Conservation (phyloP, 192 early-diverging fungal species). For the Gonapodya sp. region DNA sequence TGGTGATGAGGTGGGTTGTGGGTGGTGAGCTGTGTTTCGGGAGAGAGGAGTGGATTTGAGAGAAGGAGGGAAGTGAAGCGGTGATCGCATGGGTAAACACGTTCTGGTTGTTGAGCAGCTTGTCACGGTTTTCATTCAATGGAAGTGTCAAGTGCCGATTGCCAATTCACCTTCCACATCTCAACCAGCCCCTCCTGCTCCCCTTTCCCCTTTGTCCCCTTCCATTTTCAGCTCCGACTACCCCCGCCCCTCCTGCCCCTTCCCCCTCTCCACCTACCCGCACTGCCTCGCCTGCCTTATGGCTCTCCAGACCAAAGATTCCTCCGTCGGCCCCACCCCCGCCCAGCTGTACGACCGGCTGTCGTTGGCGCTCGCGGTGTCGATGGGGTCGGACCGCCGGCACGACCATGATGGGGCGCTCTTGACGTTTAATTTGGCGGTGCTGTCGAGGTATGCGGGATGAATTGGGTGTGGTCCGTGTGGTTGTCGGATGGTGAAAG, state of each 20-base stretch:
- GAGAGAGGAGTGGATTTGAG: background rate
- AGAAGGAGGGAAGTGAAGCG: background rate
- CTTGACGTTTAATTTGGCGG: background rate
- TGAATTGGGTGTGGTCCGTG: background rate
- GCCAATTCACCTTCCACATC: too few species aligned
- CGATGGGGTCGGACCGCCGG: too few species aligned
- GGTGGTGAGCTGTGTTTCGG: too few species aligned
- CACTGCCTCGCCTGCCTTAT: background rate
- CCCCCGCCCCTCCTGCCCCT: background rate
- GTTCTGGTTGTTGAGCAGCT: too few species aligned
- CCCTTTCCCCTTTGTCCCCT: background rate
- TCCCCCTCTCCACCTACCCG: background rate
- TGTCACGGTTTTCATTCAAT: too few species aligned
- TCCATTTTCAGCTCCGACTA: background rate
- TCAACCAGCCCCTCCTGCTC: background rate
- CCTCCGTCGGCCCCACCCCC: background rate
- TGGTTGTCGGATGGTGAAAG: too few species aligned
- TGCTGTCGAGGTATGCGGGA: background rate
- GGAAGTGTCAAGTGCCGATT: too few species aligned
- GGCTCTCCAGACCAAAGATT: background rate
- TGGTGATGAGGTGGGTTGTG: background rate
- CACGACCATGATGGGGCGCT: too few species aligned
- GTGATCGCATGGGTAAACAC: background rate
- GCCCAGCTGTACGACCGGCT: background rate
- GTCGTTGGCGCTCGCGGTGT: background rate